A percentile compares a stretch with the other conserved stretches of the same genome.
These are phyloP conservation scores for Dioscorea zingiberensis DNA, from an alignment of 106 monocot species.

Conservation along the genomic window DNA sequence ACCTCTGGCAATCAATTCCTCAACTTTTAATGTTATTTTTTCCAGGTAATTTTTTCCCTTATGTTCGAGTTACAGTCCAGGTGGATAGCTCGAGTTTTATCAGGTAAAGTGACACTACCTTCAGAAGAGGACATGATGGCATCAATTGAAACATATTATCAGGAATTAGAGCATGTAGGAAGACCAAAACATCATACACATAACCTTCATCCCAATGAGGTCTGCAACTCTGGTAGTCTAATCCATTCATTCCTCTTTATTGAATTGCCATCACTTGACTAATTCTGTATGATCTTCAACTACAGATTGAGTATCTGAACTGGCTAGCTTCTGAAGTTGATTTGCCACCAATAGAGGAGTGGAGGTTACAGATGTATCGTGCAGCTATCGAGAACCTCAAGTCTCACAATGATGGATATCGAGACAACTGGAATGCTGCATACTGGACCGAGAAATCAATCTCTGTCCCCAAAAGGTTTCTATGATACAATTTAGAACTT, in stretches of 20 bases:
- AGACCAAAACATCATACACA: slow-evolving; percentile 26
- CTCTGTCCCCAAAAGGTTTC: no score
- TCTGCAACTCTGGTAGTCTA: background rate
- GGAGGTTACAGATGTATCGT: slow-evolving; percentile 21
- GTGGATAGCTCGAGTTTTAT: slow-evolving; percentile 34
- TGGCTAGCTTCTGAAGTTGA: slow-evolving; percentile 27
- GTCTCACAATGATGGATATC: slow-evolving; percentile 2
- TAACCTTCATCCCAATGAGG: slow-evolving; percentile 17
- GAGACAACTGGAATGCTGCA: slow-evolving; percentile 7
- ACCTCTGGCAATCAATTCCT: background rate
- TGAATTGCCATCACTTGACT: background rate
- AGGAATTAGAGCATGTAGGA: slow-evolving; percentile 10
- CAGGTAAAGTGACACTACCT: slow-evolving; percentile 17
- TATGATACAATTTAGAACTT: background rate
- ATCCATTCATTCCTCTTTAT: background rate
- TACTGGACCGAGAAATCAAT: no score
- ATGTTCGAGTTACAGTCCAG: slow-evolving; percentile 18
- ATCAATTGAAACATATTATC: slow-evolving; percentile 15
- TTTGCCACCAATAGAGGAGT: slow-evolving; percentile 19
- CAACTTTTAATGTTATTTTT: background rate
- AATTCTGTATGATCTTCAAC: background rate
- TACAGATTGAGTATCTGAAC: slow-evolving; percentile 20
- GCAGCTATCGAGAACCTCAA: background rate
- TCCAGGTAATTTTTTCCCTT: slow-evolving; percentile 11
- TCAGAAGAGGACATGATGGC: slow-evolving; percentile 26